phyloP scores from a whole-genome alignment of 345 rosid genomes.

The Eucalyptus sideroxylon region DNA sequence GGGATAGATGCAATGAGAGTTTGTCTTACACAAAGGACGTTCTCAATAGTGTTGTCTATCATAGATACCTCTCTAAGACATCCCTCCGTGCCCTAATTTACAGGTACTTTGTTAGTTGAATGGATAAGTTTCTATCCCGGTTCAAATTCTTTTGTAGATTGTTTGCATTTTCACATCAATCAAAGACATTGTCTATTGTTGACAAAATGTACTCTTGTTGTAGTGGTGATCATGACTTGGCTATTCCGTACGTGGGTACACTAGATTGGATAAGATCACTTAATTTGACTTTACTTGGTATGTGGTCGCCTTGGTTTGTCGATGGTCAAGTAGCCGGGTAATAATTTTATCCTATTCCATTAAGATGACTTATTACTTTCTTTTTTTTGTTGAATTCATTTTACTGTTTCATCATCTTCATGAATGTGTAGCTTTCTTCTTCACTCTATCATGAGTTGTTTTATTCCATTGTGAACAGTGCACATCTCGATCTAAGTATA shows the following conservation, averaged over 20 bases:
- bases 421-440: not conserved
- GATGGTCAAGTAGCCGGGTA: not conserved
- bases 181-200: not conserved
- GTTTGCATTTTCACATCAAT: too few species aligned
- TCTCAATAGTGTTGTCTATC: not conserved
- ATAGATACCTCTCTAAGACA: not conserved
- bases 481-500: not conserved
- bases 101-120: not conserved
- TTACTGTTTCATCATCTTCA: not conserved
- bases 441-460: not conserved
- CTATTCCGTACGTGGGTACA: not conserved
- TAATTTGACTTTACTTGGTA: not conserved
- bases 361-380: too few species aligned
- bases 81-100: not conserved
- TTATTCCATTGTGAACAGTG: not conserved
- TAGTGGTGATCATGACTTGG: not conserved
- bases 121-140: not conserved
- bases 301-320: not conserved
- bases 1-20: not conserved
- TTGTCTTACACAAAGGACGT: not conserved
- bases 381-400: not conserved
- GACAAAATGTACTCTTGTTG: not conserved
- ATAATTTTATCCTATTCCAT: not conserved
- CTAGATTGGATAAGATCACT: not conserved
- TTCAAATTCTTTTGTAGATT: not conserved